phyloP scores from a whole-genome alignment of 2,329 filamentous ascomycete species.

The Aspergillus sp. region DNA sequence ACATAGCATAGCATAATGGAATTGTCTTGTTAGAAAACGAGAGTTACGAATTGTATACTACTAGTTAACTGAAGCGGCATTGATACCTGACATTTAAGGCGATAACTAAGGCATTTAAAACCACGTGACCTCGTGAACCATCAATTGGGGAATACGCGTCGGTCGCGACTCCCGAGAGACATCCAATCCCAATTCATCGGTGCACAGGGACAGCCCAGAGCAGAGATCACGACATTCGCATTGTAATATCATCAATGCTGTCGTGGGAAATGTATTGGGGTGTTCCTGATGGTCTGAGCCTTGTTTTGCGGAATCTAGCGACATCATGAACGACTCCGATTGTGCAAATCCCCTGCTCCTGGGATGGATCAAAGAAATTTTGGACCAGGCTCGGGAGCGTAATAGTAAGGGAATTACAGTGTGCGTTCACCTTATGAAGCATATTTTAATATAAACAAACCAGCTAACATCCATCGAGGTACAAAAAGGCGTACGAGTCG shows the following conservation, averaged over 20 bases:
- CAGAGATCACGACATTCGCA: no score
- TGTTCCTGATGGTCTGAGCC: neutral
- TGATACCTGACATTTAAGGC: neutral
- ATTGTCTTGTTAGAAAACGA: neutral
- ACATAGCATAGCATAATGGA: neutral
- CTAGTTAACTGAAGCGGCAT: neutral
- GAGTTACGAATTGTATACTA: neutral
- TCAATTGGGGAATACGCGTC: conserved; percentile 17
- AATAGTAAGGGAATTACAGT: conserved; percentile 67
- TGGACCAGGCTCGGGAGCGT: conserved; percentile 66
- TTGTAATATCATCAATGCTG: neutral
- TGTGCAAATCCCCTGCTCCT: conserved; percentile 71
- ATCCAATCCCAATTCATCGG: neutral
- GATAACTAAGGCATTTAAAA: neutral
- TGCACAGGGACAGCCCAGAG: neutral
- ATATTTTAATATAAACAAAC: neutral
- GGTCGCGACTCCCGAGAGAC: neutral
- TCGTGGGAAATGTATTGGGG: neutral
- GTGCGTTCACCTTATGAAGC: conserved; percentile 28
- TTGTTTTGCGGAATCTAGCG: neutral
- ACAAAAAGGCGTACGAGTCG: conserved; percentile 73
- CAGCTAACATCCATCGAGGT: conserved; percentile 46
- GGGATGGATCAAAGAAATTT: conserved; percentile 74
- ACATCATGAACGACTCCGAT: conserved; percentile 25
- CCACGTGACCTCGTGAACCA: conserved; percentile 10